Percentiles rank a stretch among this genome's conserved stretches.
Evolutionary conservation across 2,329 filamentous ascomycete genomes (phyloP).

Genomic region (Boeremia exigua): DNA sequence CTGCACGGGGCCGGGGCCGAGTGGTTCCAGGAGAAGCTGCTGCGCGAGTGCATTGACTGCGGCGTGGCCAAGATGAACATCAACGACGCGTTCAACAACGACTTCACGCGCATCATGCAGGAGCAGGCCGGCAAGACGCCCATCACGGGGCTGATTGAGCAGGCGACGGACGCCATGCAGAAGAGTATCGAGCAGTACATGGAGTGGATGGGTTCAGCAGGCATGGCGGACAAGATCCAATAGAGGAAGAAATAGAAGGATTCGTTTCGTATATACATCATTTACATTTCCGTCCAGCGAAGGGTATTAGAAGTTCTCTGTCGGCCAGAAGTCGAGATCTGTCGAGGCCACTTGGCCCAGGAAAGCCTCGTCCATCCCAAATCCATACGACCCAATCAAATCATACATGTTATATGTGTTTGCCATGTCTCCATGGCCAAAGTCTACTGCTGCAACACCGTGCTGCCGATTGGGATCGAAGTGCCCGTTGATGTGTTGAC

Average conservation of each 20-base stretch:
- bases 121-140: conserved; percentile 59
- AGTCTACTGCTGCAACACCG: conserved; percentile 10
- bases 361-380: conserved; percentile 43
- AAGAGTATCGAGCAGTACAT: conserved; percentile 63
- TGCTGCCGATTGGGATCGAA: conserved; percentile 4
- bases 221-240: conserved; percentile 38
- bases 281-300: background rate
- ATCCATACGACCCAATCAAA: conserved; percentile 40
- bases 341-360: conserved; percentile 36
- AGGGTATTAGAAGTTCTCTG: conserved; percentile 29
- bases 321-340: conserved; percentile 40
- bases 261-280: conserved; percentile 5
- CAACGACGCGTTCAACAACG: conserved; percentile 63
- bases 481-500: conserved; percentile 4
- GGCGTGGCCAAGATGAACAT: conserved; percentile 65
- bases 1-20: conserved; percentile 64
- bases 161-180: conserved; percentile 62
- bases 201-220: conserved; percentile 55
- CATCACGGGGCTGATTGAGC: conserved; percentile 61
- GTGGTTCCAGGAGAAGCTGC: conserved; percentile 60
- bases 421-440: conserved; percentile 14
- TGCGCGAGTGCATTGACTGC: conserved; percentile 60
- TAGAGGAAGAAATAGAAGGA: conserved; percentile 13
- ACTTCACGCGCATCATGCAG: conserved; percentile 56
- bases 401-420: conserved; percentile 28